A percentile compares a stretch with the other conserved stretches of the same genome.
These are phyloP conservation scores for Russula abietina DNA, from an alignment of 768 basidiomycete genomes.

Conservation along the genomic window DNA sequence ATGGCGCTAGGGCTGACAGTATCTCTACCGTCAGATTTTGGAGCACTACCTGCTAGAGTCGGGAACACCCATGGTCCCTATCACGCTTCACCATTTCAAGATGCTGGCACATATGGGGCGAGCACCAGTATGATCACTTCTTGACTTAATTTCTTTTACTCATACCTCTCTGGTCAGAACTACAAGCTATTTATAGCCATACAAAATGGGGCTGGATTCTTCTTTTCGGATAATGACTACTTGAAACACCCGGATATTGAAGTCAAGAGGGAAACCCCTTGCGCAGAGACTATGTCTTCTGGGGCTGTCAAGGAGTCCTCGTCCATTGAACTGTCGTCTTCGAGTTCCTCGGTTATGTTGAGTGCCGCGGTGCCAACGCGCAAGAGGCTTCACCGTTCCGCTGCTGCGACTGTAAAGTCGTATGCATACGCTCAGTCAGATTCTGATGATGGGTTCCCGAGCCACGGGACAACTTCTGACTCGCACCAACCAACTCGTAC, in stretches of 20 bases:
- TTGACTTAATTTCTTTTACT: not conserved
- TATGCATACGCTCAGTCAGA: slow-evolving; percentile 66
- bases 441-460: slow-evolving; percentile 62
- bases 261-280: slow-evolving; percentile 24
- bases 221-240: slow-evolving; percentile 64
- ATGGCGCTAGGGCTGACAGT: slow-evolving; percentile 38
- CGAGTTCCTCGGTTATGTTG: slow-evolving; percentile 30
- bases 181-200: slow-evolving; percentile 55
- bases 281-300: slow-evolving; percentile 26
- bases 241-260: slow-evolving; percentile 30
- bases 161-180: slow-evolving; percentile 34
- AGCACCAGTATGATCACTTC: slow-evolving; percentile 43
- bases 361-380: slow-evolving; percentile 5
- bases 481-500: slow-evolving; percentile 32
- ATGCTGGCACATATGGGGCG: slow-evolving; percentile 63
- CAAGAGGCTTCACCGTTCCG: slow-evolving; percentile 57
- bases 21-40: slow-evolving; percentile 35
- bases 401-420: slow-evolving; percentile 46
- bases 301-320: slow-evolving; percentile 3
- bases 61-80: slow-evolving; percentile 44
- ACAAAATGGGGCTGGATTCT: slow-evolving; percentile 62
- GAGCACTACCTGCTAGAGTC: slow-evolving; percentile 28
- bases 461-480: slow-evolving; percentile 27
- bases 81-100: slow-evolving; percentile 73
- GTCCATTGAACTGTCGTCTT: slow-evolving; percentile 23